Percentiles rank a stretch among this genome's conserved stretches.
phyloP scores from a whole-genome alignment of 139 green algal species.

The Tetraselmis striata region DNA sequence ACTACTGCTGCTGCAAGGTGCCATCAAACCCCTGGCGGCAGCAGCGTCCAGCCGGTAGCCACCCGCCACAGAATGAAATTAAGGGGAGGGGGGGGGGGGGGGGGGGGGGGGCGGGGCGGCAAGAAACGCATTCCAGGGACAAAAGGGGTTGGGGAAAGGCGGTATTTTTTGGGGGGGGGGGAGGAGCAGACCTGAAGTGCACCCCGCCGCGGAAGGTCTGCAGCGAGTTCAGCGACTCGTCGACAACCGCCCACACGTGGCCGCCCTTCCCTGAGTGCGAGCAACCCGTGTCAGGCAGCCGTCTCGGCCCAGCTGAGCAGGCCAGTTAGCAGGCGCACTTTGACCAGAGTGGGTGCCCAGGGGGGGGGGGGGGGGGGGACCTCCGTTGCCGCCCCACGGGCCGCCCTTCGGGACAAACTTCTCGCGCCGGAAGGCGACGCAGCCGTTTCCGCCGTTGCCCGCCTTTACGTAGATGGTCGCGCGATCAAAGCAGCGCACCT shows the following conservation, averaged over 20 bases:
- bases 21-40: too few species aligned
- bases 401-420: conserved; percentile 92
- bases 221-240: conserved; percentile 67
- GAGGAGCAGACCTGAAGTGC: conserved; percentile 34
- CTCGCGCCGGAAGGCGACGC: conserved; percentile 92
- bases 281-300: neutral
- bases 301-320: too few species aligned
- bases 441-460: conserved; percentile 88
- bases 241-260: conserved; percentile 72
- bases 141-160: too few species aligned
- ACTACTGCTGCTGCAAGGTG: too few species aligned
- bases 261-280: conserved; percentile 44
- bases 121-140: too few species aligned
- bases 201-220: conserved; percentile 62
- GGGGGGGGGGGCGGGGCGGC: too few species aligned
- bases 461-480: conserved; percentile 82
- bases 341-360: too few species aligned
- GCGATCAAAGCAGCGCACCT: conserved; percentile 92
- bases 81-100: too few species aligned
- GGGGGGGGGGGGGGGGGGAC: conserved; percentile 27
- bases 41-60: too few species aligned
- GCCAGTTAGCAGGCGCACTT: too few species aligned
- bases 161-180: too few species aligned
- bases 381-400: conserved; percentile 86
- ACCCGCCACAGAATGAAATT: too few species aligned